Conservation (phyloP, 768 basidiomycete species). For the Suillus paluster region DNA sequence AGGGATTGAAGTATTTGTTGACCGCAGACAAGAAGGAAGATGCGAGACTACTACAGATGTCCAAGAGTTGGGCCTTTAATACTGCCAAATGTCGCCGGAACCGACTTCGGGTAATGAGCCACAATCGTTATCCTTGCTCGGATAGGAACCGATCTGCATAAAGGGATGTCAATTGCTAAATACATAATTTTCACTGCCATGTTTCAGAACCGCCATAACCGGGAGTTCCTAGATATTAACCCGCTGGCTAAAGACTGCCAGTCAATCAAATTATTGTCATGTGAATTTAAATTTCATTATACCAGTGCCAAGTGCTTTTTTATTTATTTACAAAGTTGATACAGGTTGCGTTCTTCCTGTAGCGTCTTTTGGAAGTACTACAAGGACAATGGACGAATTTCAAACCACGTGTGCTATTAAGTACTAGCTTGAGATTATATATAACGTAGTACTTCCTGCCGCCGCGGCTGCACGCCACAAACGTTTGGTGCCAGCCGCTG, state of each 20-base stretch:
- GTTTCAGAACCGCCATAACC: constrained; percentile 2
- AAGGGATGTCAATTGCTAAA: not conserved
- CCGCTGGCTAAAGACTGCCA: not conserved
- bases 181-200: constrained; percentile 1
- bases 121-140: constrained; percentile 4
- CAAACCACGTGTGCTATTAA: too few relatives aligned
- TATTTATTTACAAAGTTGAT: too few relatives aligned
- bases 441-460: too few relatives aligned
- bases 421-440: too few relatives aligned
- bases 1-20: not conserved
- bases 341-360: too few relatives aligned
- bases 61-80: not conserved
- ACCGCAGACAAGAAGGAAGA: not conserved
- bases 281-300: too few relatives aligned
- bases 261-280: too few relatives aligned
- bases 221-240: not conserved
- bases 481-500: too few relatives aligned
- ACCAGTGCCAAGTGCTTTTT: too few relatives aligned
- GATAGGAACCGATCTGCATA: not conserved
- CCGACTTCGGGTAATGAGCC: constrained; percentile 5
- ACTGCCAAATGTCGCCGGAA: not conserved
- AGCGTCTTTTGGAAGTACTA: too few relatives aligned
- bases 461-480: too few relatives aligned
- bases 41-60: not conserved
- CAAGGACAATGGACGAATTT: too few relatives aligned